A percentile compares a stretch with the other conserved stretches of the same genome.
Evolutionary conservation across 2,329 filamentous ascomycete species (phyloP).

Genomic region (Niveomyces coronatus): DNA sequence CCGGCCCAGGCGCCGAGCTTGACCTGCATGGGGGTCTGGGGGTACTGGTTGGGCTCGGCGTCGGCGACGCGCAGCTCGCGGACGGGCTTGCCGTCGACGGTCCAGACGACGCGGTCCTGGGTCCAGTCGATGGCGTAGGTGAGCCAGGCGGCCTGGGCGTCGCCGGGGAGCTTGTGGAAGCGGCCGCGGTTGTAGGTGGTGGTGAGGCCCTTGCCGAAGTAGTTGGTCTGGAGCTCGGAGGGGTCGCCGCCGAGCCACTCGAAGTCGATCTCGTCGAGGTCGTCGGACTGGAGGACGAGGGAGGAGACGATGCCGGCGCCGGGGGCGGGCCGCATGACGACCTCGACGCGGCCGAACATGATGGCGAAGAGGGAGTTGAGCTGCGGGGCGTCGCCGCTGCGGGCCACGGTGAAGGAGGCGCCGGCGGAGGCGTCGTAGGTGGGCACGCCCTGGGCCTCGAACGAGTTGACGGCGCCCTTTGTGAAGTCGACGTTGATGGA

Average conservation of each 20-base stretch:
- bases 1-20: slow-evolving; percentile 90
- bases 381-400: slow-evolving; percentile 74
- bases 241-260: slow-evolving; percentile 82
- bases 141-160: slow-evolving; percentile 69
- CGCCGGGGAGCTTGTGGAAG: slow-evolving; percentile 55
- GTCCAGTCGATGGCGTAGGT: slow-evolving; percentile 94
- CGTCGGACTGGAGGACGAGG: slow-evolving; percentile 81
- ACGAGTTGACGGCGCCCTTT: slow-evolving; percentile 66
- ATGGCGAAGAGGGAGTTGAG: slow-evolving; percentile 92
- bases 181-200: slow-evolving; percentile 79
- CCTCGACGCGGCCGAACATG: slow-evolving; percentile 92
- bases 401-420: slow-evolving; percentile 67
- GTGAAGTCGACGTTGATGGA: slow-evolving; percentile 79
- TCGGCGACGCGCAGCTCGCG: slow-evolving; percentile 62
- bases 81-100: slow-evolving; percentile 66
- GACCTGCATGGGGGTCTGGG: slow-evolving; percentile 90
- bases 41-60: slow-evolving; percentile 67
- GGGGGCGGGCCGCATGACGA: slow-evolving; percentile 74
- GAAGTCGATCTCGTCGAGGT: slow-evolving; percentile 91
- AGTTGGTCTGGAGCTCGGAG: slow-evolving; percentile 84
- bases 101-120: slow-evolving; percentile 73
- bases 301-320: slow-evolving; percentile 91
- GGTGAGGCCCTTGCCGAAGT: slow-evolving; percentile 88
- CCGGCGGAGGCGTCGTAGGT: slow-evolving; percentile 63
- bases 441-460: slow-evolving; percentile 58